Evolutionary conservation across 2,329 filamentous ascomycete species (phyloP).

Genomic region (Trichoderma brevicompactum): DNA sequence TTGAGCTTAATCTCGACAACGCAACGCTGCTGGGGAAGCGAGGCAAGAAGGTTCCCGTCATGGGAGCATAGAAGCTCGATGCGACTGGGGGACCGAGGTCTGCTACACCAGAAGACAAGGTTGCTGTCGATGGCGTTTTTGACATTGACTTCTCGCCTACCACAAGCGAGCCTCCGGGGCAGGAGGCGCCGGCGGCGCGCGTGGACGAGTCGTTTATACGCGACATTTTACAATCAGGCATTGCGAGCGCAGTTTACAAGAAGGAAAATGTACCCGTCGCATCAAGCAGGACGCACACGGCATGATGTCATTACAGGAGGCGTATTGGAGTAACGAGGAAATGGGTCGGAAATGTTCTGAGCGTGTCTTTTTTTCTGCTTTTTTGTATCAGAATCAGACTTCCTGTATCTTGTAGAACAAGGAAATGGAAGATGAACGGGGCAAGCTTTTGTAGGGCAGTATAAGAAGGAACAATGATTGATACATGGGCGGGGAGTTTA

Average conservation of each 20-base stretch:
- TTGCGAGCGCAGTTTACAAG: constrained; percentile 11
- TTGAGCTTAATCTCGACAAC: constrained; percentile 90
- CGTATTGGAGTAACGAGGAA: constrained; percentile 37
- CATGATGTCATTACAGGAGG: constrained; percentile 26
- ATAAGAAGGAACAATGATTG: background rate
- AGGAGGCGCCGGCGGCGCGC: background rate
- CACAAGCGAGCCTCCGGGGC: background rate
- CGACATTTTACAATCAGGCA: constrained; percentile 19
- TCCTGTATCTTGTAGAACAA: constrained; percentile 28
- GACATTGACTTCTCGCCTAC: constrained; percentile 25
- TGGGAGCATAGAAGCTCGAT: constrained; percentile 42
- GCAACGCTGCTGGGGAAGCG: constrained; percentile 83
- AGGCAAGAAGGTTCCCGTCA: constrained; percentile 57
- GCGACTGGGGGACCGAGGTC: background rate
- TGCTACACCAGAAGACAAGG: constrained; percentile 18
- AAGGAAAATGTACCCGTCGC: constrained; percentile 11
- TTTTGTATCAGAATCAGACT: constrained; percentile 29
- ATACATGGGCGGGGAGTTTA: constrained; percentile 8
- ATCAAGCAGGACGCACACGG: constrained; percentile 18
- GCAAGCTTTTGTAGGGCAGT: constrained; percentile 3
- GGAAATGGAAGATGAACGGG: background rate
- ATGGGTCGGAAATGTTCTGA: constrained; percentile 24
- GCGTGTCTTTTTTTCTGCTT: background rate
- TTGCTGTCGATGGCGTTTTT: constrained; percentile 31
- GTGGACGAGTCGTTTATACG: constrained; percentile 19